Evolutionary conservation across 164 flowering plant genomes (phyloP), one percentile per base, ranked within the genome.

Genomic region (Warburgia ugandensis): DNA sequence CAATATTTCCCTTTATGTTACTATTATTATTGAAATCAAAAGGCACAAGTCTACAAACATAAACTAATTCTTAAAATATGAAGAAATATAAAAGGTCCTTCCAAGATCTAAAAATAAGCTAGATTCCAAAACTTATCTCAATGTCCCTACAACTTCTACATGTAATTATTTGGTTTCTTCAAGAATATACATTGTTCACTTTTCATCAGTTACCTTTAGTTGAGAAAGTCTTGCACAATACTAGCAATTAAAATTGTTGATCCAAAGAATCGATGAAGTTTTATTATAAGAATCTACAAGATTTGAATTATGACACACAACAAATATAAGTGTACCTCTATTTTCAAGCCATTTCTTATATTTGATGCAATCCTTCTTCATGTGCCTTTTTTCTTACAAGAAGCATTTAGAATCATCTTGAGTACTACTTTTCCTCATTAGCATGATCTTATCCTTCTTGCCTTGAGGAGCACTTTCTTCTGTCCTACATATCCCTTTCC

Each of bases 401-500:
- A n/a, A n/a, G n/a, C 43, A 13, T 39, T 14, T 39, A 22, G 19
- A 8, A 39, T 7, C 7, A 17, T 39, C 43, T 17, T 19, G n/a
- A 39, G 9, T 5, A 11, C 20, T 22, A 39, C n/a, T 7, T 39
- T 39, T 9, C 16, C 19, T 19, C 6, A 22, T 39, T 39, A 22
- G 20, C 43, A 39, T 39, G 9, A 16, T 39, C 17, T 19, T 19
- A 5, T 39, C 1, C 5, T 39, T n/a, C n/a, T n/a, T n/a, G n/a
- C n/a, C n/a, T n/a, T n/a, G n/a, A n/a, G n/a, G n/a, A n/a, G n/a
- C n/a, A n/a, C n/a, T n/a, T n/a, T n/a, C n/a, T n/a, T n/a, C n/a
- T n/a, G n/a, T n/a, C n/a, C n/a, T n/a, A n/a, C n/a, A n/a, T 39
- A 12, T 39, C 43, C 43, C 9, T 39, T 39, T 39, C 20, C 43